Evolutionary conservation across 805 yeast species (phyloP), one percentile per base, ranked within the genome.

Genomic region (Scheffersomyces stipitis): DNA sequence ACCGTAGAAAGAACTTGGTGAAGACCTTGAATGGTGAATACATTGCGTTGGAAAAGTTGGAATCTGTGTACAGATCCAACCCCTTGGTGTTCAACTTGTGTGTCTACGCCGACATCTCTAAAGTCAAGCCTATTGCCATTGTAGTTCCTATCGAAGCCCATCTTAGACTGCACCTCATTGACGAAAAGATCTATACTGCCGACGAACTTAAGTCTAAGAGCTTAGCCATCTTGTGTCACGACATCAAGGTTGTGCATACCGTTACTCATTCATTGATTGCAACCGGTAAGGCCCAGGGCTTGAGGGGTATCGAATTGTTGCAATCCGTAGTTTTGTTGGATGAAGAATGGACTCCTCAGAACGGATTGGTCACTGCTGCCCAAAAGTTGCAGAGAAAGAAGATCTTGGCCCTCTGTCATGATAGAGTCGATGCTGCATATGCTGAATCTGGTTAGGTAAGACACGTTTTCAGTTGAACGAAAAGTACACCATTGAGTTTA

Each of bases 281-380:
- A 17, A 86, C 96, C 6, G 99, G 89, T 51, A 82, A 78, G 63
- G 50, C 76, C 14, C 90, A 83, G 59, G 96, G 95, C 7, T 76
- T 93, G 48, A 71, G 64, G 33, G 95, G 96, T 41, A 90, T 88
- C 49, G 98, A 93, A 66, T 71, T 91, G 46, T 58, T 93, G 39
- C 79, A 78, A 46, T 95, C 90, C 49, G 73, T 84, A 43, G 88
- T 84, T 10, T 62, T 93, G 42, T 74, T 81, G 40, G 90, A 86
- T 47, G 91, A 81, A 35, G 99, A 93, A 70, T 93, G 99, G 98
- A 93, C 98, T 28, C 98, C 99, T 29, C 93, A 88, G 64, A 86
- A 80, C 58, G 98, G 96, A 0, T 87, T 70, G 48, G 95, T 91
- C 39, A 89, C 98, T 12, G 81, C 95, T 41, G 99, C 99, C 17